Conservation (phyloP, 805 yeast species). For the Yarrowia sp. region DNA sequence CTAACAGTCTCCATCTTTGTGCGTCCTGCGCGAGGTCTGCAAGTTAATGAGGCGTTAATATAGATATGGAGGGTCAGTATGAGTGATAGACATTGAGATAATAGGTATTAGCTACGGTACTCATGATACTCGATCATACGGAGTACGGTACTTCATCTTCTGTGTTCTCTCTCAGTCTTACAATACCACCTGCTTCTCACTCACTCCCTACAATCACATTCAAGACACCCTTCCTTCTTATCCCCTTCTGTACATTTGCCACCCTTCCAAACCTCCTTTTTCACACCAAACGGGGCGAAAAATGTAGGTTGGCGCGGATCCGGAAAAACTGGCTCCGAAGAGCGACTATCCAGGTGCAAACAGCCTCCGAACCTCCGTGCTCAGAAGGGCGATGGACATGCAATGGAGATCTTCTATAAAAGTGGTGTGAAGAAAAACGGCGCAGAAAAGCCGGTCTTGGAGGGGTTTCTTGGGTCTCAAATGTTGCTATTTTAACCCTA, state of each 20-base stretch:
- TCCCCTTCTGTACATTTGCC: slow-evolving; percentile 13
- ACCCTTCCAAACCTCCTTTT: slow-evolving; percentile 5
- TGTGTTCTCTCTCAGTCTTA: too few relatives aligned
- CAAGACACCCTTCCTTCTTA: not conserved
- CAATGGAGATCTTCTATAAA: too few relatives aligned
- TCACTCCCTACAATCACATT: slow-evolving; percentile 2
- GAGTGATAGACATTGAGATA: too few relatives aligned
- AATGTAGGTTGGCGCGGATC: slow-evolving; percentile 3
- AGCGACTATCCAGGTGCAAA: not conserved
- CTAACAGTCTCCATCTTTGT: slow-evolving; percentile 3
- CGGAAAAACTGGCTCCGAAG: slow-evolving; percentile 26
- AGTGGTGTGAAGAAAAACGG: too few relatives aligned
- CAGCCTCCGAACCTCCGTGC: not conserved
- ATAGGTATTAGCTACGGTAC: too few relatives aligned
- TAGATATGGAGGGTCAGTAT: too few relatives aligned
- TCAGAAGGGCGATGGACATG: too few relatives aligned
- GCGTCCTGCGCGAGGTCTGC: not conserved
- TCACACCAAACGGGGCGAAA: not conserved
- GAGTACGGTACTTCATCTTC: too few relatives aligned
- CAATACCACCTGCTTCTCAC: too few relatives aligned
- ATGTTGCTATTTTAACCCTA: not conserved
- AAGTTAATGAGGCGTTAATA: not conserved
- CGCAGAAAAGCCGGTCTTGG: too few relatives aligned
- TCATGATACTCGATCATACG: too few relatives aligned
- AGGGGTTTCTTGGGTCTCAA: not conserved